Evolutionary conservation across 257 asterid species (phyloP).

Genomic region (Jasminum sambac): DNA sequence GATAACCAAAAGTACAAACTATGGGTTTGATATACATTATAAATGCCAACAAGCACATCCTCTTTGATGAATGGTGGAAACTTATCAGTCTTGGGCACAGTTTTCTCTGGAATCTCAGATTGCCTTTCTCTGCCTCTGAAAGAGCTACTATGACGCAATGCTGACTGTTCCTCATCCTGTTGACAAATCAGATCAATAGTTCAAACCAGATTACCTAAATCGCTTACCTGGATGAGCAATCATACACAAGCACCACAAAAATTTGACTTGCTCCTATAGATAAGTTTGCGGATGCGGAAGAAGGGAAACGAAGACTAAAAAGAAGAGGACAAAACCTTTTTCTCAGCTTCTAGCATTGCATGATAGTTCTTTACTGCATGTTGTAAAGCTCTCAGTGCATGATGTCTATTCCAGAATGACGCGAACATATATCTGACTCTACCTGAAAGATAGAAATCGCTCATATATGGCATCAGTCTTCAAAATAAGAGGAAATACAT

Average conservation of each 20-base stretch:
- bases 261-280: background rate
- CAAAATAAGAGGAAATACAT: conserved; percentile 12
- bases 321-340: conserved; percentile 57
- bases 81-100: conserved; percentile 37
- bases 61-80: conserved; percentile 78
- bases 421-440: conserved; percentile 94
- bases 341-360: conserved; percentile 74
- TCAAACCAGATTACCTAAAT: background rate
- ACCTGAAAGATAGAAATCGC: conserved; percentile 55
- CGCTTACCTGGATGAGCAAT: background rate
- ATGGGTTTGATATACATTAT: conserved; percentile 49
- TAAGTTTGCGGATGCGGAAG: background rate
- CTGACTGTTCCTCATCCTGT: conserved; percentile 79
- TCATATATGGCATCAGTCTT: conserved; percentile 11
- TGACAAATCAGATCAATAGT: conserved; percentile 18
- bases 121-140: conserved; percentile 41
- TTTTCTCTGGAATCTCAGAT: conserved; percentile 50
- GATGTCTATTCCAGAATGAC: conserved; percentile 96
- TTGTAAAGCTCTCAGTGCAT: conserved; percentile 68
- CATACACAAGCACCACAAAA: background rate
- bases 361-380: conserved; percentile 56
- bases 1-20: conserved; percentile 18
- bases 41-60: conserved; percentile 69
- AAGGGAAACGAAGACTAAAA: conserved; percentile 15
- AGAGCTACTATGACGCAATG: conserved; percentile 66